Conservation (phyloP, 768 basidiomycete species). For the Russula earlei region DNA sequence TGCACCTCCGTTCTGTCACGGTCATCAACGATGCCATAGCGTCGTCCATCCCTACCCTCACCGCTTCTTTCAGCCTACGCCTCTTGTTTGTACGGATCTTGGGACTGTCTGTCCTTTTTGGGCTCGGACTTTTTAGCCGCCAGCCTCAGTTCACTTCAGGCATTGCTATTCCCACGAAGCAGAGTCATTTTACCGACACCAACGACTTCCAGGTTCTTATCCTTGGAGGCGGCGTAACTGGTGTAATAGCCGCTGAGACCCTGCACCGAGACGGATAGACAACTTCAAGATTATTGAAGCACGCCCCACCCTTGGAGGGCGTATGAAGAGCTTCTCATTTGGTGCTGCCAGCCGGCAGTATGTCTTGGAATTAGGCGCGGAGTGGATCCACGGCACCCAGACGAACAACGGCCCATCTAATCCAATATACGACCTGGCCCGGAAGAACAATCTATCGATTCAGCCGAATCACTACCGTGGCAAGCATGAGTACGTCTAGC, state of each 20-base stretch:
- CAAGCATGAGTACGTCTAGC: constrained; percentile 23
- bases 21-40: constrained; percentile 1
- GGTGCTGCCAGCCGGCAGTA: constrained; percentile 31
- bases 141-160: neutral
- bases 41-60: neutral
- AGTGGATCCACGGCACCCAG: constrained; percentile 51
- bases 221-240: constrained; percentile 57
- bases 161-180: neutral
- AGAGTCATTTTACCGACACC: constrained; percentile 14
- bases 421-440: constrained; percentile 44
- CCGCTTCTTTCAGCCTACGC: neutral
- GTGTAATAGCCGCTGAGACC: constrained; percentile 54
- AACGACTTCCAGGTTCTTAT: constrained; percentile 39
- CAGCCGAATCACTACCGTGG: constrained; percentile 34
- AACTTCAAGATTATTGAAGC: constrained; percentile 56
- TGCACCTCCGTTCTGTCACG: constrained; percentile 9
- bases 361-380: constrained; percentile 46
- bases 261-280: constrained; percentile 44
- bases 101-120: neutral
- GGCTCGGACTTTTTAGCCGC: neutral
- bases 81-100: constrained; percentile 5
- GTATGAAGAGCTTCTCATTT: constrained; percentile 42
- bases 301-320: constrained; percentile 48
- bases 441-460: constrained; percentile 41
- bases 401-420: constrained; percentile 39